These are phyloP conservation scores for Gynochthodes officinalis DNA, from an alignment of 257 asterid species.

Conservation along the genomic window DNA sequence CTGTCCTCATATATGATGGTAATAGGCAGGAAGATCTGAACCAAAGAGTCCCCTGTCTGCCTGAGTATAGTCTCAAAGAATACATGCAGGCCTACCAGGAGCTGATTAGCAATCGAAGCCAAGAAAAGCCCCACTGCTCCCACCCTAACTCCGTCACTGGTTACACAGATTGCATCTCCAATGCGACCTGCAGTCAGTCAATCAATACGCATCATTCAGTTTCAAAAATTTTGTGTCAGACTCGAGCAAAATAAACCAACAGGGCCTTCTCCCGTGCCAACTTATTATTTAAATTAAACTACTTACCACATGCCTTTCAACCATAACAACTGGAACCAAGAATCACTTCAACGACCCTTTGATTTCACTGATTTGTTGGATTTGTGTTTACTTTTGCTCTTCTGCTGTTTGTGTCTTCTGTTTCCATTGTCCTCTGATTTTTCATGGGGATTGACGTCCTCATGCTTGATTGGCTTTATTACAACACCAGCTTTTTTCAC, in stretches of 20 bases:
- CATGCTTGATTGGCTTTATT: slow-evolving; percentile 65
- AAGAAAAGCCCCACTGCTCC: too few species aligned
- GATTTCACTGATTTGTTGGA: slow-evolving; percentile 14
- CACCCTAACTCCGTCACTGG: too few species aligned
- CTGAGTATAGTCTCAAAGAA: too few species aligned
- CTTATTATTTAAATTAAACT: background rate
- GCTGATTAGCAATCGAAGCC: too few species aligned
- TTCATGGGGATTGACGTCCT: slow-evolving; percentile 54
- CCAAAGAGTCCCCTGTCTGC: too few species aligned
- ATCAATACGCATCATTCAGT: background rate
- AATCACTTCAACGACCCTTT: slow-evolving; percentile 6
- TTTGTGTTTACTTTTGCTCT: slow-evolving; percentile 24
- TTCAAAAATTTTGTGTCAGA: background rate
- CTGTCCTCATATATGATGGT: too few species aligned
- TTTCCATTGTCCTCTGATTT: slow-evolving; percentile 34
- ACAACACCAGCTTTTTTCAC: slow-evolving; percentile 70
- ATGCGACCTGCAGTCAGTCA: background rate
- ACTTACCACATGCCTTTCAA: background rate
- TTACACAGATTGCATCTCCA: background rate
- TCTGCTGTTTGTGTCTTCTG: slow-evolving; percentile 39
- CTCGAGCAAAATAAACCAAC: background rate
- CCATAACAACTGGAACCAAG: too few species aligned
- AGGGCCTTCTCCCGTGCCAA: too few species aligned
- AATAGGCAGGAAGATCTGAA: too few species aligned
- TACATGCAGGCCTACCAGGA: too few species aligned